Base-by-base conservation (phyloP, 345 rosid species). In the Murraya koenigii region DNA sequence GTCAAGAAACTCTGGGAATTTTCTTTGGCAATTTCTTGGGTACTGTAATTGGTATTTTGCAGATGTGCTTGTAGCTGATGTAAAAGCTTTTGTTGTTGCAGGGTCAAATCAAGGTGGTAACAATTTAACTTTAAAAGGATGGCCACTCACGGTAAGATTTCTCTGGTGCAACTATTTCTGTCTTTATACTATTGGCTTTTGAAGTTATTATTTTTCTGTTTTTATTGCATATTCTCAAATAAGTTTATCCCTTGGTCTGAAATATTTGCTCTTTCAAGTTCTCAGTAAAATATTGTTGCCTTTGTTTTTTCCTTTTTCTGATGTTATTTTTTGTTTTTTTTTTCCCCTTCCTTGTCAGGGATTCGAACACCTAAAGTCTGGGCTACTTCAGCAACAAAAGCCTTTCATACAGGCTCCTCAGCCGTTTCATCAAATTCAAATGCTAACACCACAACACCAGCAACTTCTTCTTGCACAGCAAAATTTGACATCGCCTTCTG, bases 381-480 rank as follows among this genome's bases (percentile, higher is more conserved):
- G 97, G 69, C 77, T 87, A 38, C 97, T 92, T 75, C 99, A 91
- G 74, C 97, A 77, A 80, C 97, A 91, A 84, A 96, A 96, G 80
- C 84, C 98, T 80, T 96, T 86, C 84, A 89, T 96, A 75, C 99
- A 92, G 86, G 82, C 93, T 78, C 94, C 94, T 56, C 98, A 92
- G 83, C 88, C 98, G 41, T 95, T 89, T 85, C 96, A 90, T 79
- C 97, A 89, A 79, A 87, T 94, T 81, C 97, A 91, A 87, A 94
- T 94, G 98, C 69, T 94, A 84, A 66, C 93, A 60, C 97, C 95
- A 20, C 99, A 93, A 72, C 99, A 95, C 72, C 99, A 91, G 82
- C 98, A 94, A 83, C 95, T 96, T 80, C 77, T 96, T 90, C 89
- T 96, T 59, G 94, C 98, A 20, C 99, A 95, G 75, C 94, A 89